phyloP scores from a whole-genome alignment of 495 filamentous ascomycete genomes.

The Paragyromitra xinjiangensis region DNA sequence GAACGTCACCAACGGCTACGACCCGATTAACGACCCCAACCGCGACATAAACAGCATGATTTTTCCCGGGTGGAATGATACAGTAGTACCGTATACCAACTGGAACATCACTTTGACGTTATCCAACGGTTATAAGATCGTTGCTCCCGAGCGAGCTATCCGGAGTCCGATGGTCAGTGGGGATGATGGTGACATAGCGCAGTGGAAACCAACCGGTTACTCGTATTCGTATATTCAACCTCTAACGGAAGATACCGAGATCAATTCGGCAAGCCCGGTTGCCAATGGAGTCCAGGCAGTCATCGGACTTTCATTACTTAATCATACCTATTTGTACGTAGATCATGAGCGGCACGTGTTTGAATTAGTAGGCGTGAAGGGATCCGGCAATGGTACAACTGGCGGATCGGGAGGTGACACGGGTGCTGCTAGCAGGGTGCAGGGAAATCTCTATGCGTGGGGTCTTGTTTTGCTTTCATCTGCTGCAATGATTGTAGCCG shows the following conservation, averaged over 20 bases:
- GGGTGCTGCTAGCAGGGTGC: background rate
- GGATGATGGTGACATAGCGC: too few relatives aligned
- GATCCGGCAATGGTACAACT: background rate
- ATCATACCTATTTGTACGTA: constrained; percentile 11
- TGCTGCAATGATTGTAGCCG: background rate
- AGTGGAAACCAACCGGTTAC: background rate
- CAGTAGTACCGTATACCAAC: background rate
- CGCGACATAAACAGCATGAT: background rate
- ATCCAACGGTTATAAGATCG: background rate
- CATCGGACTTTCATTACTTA: background rate
- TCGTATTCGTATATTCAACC: background rate
- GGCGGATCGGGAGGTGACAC: background rate
- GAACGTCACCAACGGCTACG: background rate
- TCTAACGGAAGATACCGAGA: background rate
- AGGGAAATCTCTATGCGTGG: background rate
- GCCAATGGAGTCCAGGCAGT: background rate
- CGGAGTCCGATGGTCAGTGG: background rate
- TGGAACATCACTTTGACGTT: background rate
- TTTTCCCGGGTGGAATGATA: background rate
- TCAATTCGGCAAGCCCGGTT: background rate
- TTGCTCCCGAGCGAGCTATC: background rate
- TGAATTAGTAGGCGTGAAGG: background rate
- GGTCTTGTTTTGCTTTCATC: background rate
- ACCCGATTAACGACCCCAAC: background rate
- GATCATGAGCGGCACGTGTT: constrained; percentile 10